Conservation (phyloP, 768 basidiomycete species). For the Mycena rosella region DNA sequence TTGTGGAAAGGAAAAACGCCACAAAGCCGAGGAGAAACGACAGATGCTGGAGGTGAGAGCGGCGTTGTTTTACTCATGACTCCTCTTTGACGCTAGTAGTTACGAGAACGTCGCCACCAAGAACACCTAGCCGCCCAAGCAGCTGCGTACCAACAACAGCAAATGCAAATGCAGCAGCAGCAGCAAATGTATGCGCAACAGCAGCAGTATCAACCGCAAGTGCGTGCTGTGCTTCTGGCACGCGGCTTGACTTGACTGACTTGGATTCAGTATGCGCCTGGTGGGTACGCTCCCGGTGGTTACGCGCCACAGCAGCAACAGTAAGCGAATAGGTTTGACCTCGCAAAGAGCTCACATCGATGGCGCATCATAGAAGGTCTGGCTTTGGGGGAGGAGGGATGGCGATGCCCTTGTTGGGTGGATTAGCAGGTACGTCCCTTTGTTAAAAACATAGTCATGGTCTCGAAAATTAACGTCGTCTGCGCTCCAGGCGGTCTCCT, state of each 20-base stretch:
- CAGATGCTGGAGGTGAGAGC: conserved; percentile 46
- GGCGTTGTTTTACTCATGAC: neutral
- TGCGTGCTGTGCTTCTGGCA: too few species aligned
- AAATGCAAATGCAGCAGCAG: conserved; percentile 44
- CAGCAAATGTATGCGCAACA: conserved; percentile 27
- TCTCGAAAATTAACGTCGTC: conserved; percentile 43
- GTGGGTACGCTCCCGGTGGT: conserved; percentile 24
- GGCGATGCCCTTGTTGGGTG: conserved; percentile 51
- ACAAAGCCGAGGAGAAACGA: conserved; percentile 37
- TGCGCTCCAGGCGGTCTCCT: conserved; percentile 62
- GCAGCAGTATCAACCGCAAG: conserved; percentile 26
- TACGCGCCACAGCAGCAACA: conserved; percentile 38
- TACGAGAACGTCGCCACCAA: conserved; percentile 51
- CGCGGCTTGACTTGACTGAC: too few species aligned
- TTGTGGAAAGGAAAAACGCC: conserved; percentile 46
- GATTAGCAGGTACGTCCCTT: conserved; percentile 20
- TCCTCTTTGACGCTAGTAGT: conserved; percentile 26
- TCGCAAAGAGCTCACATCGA: neutral
- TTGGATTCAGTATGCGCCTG: conserved; percentile 38
- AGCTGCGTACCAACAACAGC: conserved; percentile 34
- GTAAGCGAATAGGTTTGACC: conserved; percentile 25
- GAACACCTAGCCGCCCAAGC: conserved; percentile 35
- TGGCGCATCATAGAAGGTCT: conserved; percentile 36
- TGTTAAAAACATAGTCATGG: neutral
- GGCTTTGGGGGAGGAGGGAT: conserved; percentile 49